phyloP scores from a whole-genome alignment of 805 yeast genomes.

The Dipodascus geniculatus region DNA sequence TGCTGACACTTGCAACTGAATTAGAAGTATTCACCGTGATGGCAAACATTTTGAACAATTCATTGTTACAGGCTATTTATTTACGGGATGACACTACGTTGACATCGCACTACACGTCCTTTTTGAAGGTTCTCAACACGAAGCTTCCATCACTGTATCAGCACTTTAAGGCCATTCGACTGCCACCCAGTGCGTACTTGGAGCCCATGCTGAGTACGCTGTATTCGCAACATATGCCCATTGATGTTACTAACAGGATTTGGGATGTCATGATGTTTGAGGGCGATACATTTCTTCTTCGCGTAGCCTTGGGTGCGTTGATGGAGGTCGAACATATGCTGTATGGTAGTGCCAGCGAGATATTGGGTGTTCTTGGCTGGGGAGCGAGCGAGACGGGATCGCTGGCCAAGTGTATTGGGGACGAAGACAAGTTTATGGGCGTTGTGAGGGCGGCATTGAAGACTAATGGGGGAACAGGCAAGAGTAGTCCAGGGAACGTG shows the following conservation, averaged over 20 bases:
- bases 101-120: constrained; percentile 34
- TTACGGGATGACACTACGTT: constrained; percentile 22
- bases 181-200: constrained; percentile 34
- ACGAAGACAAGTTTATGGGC: constrained; percentile 36
- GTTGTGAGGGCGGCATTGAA: constrained; percentile 31
- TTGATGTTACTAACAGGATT: constrained; percentile 38
- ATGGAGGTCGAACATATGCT: constrained; percentile 38
- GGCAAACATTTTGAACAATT: constrained; percentile 28
- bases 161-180: constrained; percentile 36
- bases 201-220: constrained; percentile 33
- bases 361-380: constrained; percentile 27
- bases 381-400: constrained; percentile 17
- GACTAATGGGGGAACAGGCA: constrained; percentile 31
- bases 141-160: constrained; percentile 35
- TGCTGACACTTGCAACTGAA: constrained; percentile 27
- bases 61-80: constrained; percentile 26
- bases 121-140: constrained; percentile 34
- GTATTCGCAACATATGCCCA: constrained; percentile 34
- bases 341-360: constrained; percentile 39
- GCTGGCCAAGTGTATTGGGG: constrained; percentile 32
- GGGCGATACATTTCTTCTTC: constrained; percentile 43
- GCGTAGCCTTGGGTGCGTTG: constrained; percentile 43
- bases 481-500: not conserved
- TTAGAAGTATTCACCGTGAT: constrained; percentile 31
- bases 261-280: constrained; percentile 53